Conservation (phyloP, 306 rosid genomes). For the Quercus wislizeni region DNA sequence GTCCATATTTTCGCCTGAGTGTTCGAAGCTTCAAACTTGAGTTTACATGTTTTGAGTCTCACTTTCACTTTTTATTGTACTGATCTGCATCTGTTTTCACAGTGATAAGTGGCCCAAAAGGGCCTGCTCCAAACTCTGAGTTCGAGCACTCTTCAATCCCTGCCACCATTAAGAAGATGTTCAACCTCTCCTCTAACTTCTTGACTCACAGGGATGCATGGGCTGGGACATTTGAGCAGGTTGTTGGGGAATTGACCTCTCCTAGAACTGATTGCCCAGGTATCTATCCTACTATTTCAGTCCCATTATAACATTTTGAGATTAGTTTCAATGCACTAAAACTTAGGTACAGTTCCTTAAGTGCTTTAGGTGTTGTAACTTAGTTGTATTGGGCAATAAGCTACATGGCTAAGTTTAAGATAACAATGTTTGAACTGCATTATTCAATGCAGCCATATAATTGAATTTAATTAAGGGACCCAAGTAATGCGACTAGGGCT, state of each 20-base stretch:
- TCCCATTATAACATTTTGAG: background rate
- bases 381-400: too few species aligned
- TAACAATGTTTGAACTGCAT: too few species aligned
- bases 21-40: conserved; percentile 16
- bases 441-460: too few species aligned
- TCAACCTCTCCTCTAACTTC: conserved; percentile 87
- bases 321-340: background rate
- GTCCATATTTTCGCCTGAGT: conserved; percentile 14
- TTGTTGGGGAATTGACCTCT: conserved; percentile 62
- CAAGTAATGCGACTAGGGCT: too few species aligned
- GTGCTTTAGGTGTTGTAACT: too few species aligned
- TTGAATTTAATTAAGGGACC: too few species aligned
- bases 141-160: conserved; percentile 98
- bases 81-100: conserved; percentile 26
- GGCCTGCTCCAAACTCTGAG: conserved; percentile 84
- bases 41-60: conserved; percentile 9
- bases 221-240: conserved; percentile 93
- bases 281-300: conserved; percentile 14
- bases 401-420: too few species aligned
- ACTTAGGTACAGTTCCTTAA: too few species aligned
- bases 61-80: conserved; percentile 16
- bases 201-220: conserved; percentile 98
- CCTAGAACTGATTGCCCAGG: conserved; percentile 98
- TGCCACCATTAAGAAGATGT: conserved; percentile 93
- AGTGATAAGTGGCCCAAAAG: conserved; percentile 72